A percentile compares a stretch with the other conserved stretches of the same genome.
These are phyloP conservation scores for Penicillium bovifimosum DNA, from an alignment of 495 filamentous ascomycete genomes.

Conservation along the genomic window DNA sequence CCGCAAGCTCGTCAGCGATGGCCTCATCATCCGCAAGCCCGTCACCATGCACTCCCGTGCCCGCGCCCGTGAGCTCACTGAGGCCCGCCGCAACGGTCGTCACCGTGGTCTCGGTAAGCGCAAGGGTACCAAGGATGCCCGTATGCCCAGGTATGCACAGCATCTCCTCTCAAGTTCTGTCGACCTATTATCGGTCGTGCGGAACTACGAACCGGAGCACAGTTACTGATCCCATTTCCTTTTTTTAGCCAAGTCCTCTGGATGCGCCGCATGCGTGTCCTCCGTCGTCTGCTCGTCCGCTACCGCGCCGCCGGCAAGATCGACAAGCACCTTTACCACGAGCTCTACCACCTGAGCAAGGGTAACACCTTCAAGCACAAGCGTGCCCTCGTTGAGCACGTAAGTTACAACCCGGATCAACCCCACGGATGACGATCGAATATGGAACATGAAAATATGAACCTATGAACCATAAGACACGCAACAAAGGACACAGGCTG, in stretches of 20 bases:
- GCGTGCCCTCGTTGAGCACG: conserved; percentile 98
- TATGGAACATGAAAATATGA: conserved; percentile 1
- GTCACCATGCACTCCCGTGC: conserved; percentile 99
- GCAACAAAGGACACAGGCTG: conserved; percentile 15
- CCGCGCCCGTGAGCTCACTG: conserved; percentile 85
- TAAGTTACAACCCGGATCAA: conserved; percentile 51
- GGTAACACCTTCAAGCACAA: conserved; percentile 99
- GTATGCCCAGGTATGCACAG: conserved; percentile 87
- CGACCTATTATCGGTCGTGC: background rate
- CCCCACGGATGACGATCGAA: background rate
- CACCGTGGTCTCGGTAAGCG: conserved; percentile 99
- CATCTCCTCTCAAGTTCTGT: background rate
- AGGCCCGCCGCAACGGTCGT: conserved; percentile 84
- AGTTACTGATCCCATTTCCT: conserved; percentile 15
- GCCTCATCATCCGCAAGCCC: conserved; percentile 99
- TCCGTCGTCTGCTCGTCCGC: conserved; percentile 97
- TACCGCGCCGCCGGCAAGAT: conserved; percentile 99
- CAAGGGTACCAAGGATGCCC: conserved; percentile 99
- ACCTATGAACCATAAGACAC: background rate
- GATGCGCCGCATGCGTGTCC: conserved; percentile 99
- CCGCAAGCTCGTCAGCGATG: conserved; percentile 99
- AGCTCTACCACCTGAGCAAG: conserved; percentile 99
- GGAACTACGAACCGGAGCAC: conserved; percentile 2
- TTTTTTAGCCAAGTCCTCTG: conserved; percentile 79
- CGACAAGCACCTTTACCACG: conserved; percentile 99